Conservation (phyloP, 108 stramenopile species). For the Nannochloropsis salina region DNA sequence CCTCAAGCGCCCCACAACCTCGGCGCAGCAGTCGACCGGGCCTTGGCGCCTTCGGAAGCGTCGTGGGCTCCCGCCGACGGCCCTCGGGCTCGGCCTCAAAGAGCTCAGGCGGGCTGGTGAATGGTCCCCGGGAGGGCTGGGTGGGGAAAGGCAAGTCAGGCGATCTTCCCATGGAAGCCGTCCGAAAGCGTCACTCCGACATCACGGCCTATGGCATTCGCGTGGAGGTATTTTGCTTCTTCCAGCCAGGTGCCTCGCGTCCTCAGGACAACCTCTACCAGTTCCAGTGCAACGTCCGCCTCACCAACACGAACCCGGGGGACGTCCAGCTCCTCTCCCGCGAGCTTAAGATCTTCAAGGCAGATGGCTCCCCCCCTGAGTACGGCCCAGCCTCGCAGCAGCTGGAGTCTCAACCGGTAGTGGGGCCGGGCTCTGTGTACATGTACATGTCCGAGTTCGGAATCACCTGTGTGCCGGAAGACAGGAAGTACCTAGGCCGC, state of each 20-base stretch:
- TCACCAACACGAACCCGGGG: conserved; percentile 8
- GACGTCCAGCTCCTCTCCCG: background rate
- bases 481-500: background rate
- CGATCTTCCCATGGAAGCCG: conserved; percentile 1
- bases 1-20: background rate
- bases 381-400: background rate
- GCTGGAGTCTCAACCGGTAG: background rate
- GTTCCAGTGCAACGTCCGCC: conserved; percentile 8
- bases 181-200: background rate
- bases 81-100: background rate
- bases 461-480: background rate
- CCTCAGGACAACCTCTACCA: conserved; percentile 7
- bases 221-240: background rate
- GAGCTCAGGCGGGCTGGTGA: background rate
- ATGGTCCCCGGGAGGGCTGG: background rate
- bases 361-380: background rate
- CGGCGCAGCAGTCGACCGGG: conserved; percentile 10
- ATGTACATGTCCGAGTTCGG: conserved; percentile 10
- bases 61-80: background rate
- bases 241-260: background rate
- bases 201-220: conserved; percentile 10
- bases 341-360: background rate
- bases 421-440: background rate
- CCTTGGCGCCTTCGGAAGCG: background rate
- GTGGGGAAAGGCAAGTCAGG: background rate